phyloP scores from a whole-genome alignment of 169 alveolate species.

The Plasmodium vinckei region DNA sequence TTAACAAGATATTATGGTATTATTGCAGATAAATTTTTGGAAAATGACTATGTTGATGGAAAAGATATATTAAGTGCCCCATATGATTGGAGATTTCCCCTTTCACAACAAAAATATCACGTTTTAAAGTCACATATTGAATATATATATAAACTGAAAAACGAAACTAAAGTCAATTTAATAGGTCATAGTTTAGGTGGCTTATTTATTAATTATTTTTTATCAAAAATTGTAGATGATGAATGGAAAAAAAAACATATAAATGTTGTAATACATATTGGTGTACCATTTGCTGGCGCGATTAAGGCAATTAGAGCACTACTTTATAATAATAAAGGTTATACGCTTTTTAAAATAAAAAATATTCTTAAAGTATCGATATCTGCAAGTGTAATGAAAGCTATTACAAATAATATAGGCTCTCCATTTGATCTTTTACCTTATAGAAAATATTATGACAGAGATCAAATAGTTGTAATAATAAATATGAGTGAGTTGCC shows the following conservation, averaged over 20 bases:
- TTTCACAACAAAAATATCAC: conserved; percentile 39
- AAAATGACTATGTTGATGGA: conserved; percentile 50
- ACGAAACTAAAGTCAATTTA: conserved; percentile 22
- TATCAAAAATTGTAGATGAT: conserved; percentile 27
- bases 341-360: conserved; percentile 15
- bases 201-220: conserved; percentile 40
- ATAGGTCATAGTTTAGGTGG: conserved; percentile 74
- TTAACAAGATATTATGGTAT: conserved; percentile 29
- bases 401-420: conserved; percentile 43
- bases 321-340: conserved; percentile 43
- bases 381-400: conserved; percentile 62
- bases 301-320: conserved; percentile 54
- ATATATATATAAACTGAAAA: conserved; percentile 31
- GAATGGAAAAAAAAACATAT: conserved; percentile 50
- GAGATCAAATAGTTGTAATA: conserved; percentile 49
- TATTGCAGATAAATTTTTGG: conserved; percentile 13
- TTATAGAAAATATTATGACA: conserved; percentile 42
- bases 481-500: conserved; percentile 22
- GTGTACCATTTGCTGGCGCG: conserved; percentile 52
- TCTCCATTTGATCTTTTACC: conserved; percentile 38
- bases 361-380: conserved; percentile 29
- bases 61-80: conserved; percentile 62
- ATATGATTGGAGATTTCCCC: conserved; percentile 68
- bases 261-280: conserved; percentile 19
- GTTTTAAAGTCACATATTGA: conserved; percentile 33